Evolutionary conservation across 2,329 filamentous ascomycete species (phyloP).

Genomic region (Colletotrichum phormii): DNA sequence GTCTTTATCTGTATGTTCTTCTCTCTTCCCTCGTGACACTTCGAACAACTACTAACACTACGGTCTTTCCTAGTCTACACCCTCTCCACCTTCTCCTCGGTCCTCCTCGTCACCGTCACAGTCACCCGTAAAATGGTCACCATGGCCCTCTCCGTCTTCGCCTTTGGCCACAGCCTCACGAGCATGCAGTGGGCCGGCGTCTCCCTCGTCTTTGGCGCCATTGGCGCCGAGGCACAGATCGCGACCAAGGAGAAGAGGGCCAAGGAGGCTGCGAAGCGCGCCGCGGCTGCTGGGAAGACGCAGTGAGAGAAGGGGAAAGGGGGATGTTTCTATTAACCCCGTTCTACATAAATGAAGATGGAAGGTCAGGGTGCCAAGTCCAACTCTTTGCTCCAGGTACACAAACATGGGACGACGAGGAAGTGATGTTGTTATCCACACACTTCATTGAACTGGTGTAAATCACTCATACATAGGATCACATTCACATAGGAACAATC

Average conservation of each 20-base stretch:
- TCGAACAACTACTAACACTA: neutral
- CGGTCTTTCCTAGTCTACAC: conserved; percentile 76
- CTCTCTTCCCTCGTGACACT: neutral
- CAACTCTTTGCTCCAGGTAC: too few species aligned
- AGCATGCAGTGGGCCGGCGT: conserved; percentile 96
- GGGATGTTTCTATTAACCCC: too few species aligned
- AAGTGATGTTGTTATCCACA: neutral
- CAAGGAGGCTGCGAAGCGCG: conserved; percentile 75
- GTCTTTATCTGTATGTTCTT: conserved; percentile 84
- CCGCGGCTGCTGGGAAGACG: conserved; percentile 47
- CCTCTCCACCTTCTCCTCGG: conserved; percentile 88
- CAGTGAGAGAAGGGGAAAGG: conserved; percentile 21
- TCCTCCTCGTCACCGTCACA: conserved; percentile 94
- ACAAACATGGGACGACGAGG: too few species aligned
- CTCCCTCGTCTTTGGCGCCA: conserved; percentile 91
- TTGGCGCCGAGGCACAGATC: conserved; percentile 89
- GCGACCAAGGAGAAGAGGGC: conserved; percentile 84
- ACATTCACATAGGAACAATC: neutral
- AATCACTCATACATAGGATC: neutral
- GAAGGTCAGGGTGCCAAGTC: neutral
- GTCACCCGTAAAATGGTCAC: conserved; percentile 99
- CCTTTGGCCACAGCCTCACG: conserved; percentile 89
- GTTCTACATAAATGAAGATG: too few species aligned
- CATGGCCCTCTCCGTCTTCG: conserved; percentile 95
- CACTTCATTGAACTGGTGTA: neutral